A percentile compares a stretch with the other conserved stretches of the same genome.
phyloP scores from a whole-genome alignment of 306 rosid genomes.

The Clitoria ternatea region DNA sequence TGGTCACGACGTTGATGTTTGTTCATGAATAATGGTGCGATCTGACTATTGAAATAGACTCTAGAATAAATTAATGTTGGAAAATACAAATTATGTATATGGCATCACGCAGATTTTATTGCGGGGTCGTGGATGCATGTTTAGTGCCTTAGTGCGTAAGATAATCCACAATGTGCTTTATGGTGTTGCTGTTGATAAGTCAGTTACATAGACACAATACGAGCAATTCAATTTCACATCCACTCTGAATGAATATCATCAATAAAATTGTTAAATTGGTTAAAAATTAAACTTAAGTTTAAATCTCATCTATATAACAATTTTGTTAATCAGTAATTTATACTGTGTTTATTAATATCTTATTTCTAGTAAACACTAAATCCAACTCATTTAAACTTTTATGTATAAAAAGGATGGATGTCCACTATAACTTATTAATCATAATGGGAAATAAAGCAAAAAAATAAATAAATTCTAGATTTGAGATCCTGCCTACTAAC shows the following conservation, averaged over 20 bases:
- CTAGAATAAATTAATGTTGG: not conserved
- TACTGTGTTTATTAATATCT: too few species aligned
- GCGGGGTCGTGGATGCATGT: slow-evolving; percentile 1
- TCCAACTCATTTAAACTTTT: too few species aligned
- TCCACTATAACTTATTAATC: slow-evolving; percentile 12
- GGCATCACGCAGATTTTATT: slow-evolving; percentile 25
- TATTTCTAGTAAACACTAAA: too few species aligned
- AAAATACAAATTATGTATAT: slow-evolving; percentile 28
- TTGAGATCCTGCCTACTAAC: slow-evolving; percentile 23
- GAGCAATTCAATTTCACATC: slow-evolving; percentile 74
- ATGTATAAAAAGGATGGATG: too few species aligned
- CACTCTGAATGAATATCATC: slow-evolving; percentile 24
- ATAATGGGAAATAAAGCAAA: not conserved
- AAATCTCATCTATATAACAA: too few species aligned
- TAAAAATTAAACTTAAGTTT: too few species aligned
- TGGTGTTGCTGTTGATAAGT: slow-evolving; percentile 63
- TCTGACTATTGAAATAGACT: slow-evolving; percentile 59
- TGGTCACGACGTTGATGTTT: slow-evolving; percentile 41
- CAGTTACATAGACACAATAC: slow-evolving; percentile 54
- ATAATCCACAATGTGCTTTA: slow-evolving; percentile 35
- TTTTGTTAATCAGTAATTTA: too few species aligned
- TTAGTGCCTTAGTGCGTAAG: slow-evolving; percentile 49
- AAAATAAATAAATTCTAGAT: slow-evolving; percentile 21
- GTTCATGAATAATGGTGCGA: slow-evolving; percentile 45
- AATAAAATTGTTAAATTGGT: too few species aligned